Evolutionary conservation across 345 rosid genomes (phyloP), one percentile per base, ranked within the genome.

Genomic region (Lepidium africanum): DNA sequence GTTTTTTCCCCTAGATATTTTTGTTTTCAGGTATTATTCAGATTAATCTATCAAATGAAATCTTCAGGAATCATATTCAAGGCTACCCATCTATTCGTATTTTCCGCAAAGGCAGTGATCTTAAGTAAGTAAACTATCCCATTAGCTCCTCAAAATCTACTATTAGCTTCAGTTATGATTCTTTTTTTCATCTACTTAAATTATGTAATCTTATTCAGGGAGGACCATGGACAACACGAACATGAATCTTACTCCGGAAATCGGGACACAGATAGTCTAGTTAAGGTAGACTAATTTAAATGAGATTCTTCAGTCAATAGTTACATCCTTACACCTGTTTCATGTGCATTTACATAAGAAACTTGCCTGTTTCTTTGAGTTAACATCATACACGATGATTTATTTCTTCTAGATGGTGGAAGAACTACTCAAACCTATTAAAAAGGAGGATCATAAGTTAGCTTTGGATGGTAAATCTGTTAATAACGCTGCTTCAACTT

Each of bases 211-310:
- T 35, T 54, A 14, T 21, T 40, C 80, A 94, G 96, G 77, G 91
- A 87, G 45, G 97, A 91, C 37, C 92, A 84, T 63, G 97, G 97
- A 39, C 88, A 83, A 75, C 97, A 94, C 57, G 93, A 89, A 9
- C 99, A 94, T 77, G 99, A 94, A 67, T 87, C 96, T 30, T 91
- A 94, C 73, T 87, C 91, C 82, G 99, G 99, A 73, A 86, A 94
- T 80, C 84, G 97, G 39, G 99, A 94, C 80, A 91, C 97, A 54
- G 96, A 94, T 1, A 82, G 85, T 74, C 79, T 94, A 82, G 83
- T 94, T 63, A 82, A 87, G 93, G 99, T 87, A 74, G 16, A 33
- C 61, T 40, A 8, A 25, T 65, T 35, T 67, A 33, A 8, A n/a
- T 5, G 17, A 32, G 0, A 36, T 32, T 15, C 37, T 10, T 25